A percentile compares a stretch with the other conserved stretches of the same genome.
Conservation (phyloP, 371 early-diverging fungal species). For the Gilbertella persicaria region DNA sequence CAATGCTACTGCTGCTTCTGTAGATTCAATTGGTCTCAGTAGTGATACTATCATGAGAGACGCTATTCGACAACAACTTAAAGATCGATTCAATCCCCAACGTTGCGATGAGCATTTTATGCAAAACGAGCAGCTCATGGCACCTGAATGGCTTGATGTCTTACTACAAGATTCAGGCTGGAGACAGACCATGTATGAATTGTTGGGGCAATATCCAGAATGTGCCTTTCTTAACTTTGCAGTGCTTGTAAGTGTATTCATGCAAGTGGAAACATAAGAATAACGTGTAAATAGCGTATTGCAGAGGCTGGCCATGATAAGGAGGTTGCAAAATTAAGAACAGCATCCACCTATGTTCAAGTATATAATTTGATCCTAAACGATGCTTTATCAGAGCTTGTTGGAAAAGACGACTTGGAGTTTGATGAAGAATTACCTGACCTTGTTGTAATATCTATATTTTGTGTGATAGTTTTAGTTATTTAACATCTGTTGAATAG, state of each 20-base stretch:
- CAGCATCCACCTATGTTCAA: constrained; percentile 63
- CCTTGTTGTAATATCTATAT: constrained; percentile 42
- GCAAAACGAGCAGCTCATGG: constrained; percentile 11
- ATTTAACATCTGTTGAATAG: constrained; percentile 25
- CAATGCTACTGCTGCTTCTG: constrained; percentile 54
- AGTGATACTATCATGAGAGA: constrained; percentile 50
- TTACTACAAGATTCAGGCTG: constrained; percentile 61
- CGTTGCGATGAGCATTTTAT: constrained; percentile 56
- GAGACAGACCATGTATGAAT: constrained; percentile 65
- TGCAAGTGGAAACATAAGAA: not conserved
- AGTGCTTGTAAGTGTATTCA: constrained; percentile 49
- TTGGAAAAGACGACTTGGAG: constrained; percentile 57
- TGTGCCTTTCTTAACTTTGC: constrained; percentile 62
- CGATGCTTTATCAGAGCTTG: constrained; percentile 55
- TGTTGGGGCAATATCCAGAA: constrained; percentile 61
- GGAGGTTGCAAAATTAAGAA: constrained; percentile 63
- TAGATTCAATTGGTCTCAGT: constrained; percentile 46
- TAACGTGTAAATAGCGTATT: constrained; percentile 39
- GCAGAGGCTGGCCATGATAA: constrained; percentile 67
- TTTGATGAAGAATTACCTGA: constrained; percentile 51
- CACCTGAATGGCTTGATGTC: constrained; percentile 51
- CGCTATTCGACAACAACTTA: constrained; percentile 55
- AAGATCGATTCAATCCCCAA: constrained; percentile 60
- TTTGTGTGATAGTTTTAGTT: not conserved
- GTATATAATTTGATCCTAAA: constrained; percentile 64